Base-by-base conservation (phyloP, 2,329 filamentous ascomycete species). In the Diaporthe helianthi region DNA sequence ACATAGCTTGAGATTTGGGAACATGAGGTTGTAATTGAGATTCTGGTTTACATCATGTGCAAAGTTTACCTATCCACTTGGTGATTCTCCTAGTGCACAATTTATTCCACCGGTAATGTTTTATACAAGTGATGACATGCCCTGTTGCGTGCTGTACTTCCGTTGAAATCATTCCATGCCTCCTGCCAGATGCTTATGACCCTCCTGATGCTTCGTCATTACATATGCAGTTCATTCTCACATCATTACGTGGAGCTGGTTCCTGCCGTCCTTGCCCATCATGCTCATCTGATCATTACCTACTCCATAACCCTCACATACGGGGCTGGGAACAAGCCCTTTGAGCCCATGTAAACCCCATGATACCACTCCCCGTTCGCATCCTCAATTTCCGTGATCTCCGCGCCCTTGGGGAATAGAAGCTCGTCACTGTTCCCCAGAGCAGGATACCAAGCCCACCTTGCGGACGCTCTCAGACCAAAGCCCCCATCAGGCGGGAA, bases 301-400 rank as follows among this genome's bases (percentile, higher is more conserved):
- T 49, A 58, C 36, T 73, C 73, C 53, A 87, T 72, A 33, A 89
- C 76, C 73, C 82, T 83, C 31, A 94, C 92, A 83, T 95, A 95
- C 9, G 88, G 87, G 8, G 90, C 90, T 5, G 94, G 94, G 76
- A 98, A 97, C 73, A 98, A 75, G 0, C 93, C 94, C 74, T 88
- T 90, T 29, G 81, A 83, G 0, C 93, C 94, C 81, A 93, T 94
- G 83, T 97, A 98, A 33, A 89, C 89, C 0, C 95, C 95, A 81
- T 91, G 92, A 76, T 87, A 94, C 94, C 94, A 98, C 78, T 97
- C 94, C 22, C 91, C 92, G 78, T 97, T 97, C 58, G 97, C 89
- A 78, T 96, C 92, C 77, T 95, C 91, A 46, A 92, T 89, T 81
- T 98, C 95, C 8, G 86, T 85, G 17, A 98, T 87, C 79, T 96